Evolutionary conservation across 257 asterid genomes (phyloP).

Genomic region (Rehmannia glutinosa): DNA sequence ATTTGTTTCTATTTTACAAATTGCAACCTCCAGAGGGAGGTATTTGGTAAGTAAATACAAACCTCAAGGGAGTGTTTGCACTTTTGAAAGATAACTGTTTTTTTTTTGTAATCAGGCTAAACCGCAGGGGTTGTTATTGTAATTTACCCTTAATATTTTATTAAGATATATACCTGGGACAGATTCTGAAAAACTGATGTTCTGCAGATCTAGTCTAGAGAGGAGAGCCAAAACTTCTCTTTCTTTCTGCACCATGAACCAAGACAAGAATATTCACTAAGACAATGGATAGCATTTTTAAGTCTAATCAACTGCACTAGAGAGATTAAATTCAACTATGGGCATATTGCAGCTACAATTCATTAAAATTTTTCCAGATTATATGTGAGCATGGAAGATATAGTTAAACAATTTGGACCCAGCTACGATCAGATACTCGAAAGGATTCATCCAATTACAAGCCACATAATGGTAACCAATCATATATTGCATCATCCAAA

Average conservation of each 20-base stretch:
- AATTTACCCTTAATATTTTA: no score
- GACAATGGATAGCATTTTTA: neutral
- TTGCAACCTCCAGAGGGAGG: no score
- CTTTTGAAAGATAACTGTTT: no score
- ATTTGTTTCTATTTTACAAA: no score
- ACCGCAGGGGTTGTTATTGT: no score
- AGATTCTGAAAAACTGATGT: conserved; percentile 50
- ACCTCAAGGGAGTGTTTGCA: no score
- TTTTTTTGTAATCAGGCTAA: no score
- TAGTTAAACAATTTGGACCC: neutral
- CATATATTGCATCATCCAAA: no score
- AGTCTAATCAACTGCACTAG: neutral
- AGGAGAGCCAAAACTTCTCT: conserved; percentile 84
- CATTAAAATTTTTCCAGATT: neutral
- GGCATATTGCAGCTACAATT: neutral
- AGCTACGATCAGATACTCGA: neutral
- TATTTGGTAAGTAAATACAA: no score
- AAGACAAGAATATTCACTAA: conserved; percentile 3
- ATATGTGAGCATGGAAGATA: neutral
- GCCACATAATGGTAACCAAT: no score
- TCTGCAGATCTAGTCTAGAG: conserved; percentile 78
- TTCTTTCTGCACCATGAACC: conserved; percentile 61
- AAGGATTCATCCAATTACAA: no score
- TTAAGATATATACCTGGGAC: conserved; percentile 78
- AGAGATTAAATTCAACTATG: neutral